Conservation (phyloP, 441 rosid genomes). For the Populus trichocarpa region DNA sequence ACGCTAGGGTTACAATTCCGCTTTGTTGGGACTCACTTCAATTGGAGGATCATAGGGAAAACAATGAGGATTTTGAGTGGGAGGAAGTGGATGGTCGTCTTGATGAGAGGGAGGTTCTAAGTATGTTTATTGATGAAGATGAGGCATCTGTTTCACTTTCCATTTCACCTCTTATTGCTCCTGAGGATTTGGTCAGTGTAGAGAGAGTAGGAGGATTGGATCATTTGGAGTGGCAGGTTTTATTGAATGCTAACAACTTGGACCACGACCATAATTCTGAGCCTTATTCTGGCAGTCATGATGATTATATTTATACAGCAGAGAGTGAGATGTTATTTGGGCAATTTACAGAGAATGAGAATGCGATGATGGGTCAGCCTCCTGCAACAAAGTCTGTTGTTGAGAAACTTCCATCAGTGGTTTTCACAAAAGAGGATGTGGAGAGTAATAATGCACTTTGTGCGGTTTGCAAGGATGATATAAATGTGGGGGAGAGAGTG, state of each 20-base stretch:
- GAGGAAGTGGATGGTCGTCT: slow-evolving; percentile 71
- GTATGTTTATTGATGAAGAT: slow-evolving; percentile 47
- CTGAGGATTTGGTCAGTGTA: slow-evolving; percentile 39
- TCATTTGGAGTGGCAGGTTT: slow-evolving; percentile 73
- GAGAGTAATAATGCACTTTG: slow-evolving; percentile 48
- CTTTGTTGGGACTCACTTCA: slow-evolving; percentile 72
- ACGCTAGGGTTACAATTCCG: slow-evolving; percentile 45
- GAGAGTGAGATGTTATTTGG: slow-evolving; percentile 68
- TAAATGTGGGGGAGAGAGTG: slow-evolving; percentile 50
- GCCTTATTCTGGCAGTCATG: slow-evolving; percentile 49
- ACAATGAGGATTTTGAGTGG: slow-evolving; percentile 85
- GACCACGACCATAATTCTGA: slow-evolving; percentile 35
- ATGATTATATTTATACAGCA: slow-evolving; percentile 47
- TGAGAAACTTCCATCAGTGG: slow-evolving; percentile 52
- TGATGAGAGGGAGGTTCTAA: slow-evolving; percentile 69
- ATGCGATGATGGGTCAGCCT: slow-evolving; percentile 44
- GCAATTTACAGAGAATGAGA: slow-evolving; percentile 63
- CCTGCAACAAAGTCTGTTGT: slow-evolving; percentile 67
- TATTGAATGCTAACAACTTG: slow-evolving; percentile 56
- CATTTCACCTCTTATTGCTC: slow-evolving; percentile 42
- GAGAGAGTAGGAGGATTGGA: slow-evolving; percentile 47
- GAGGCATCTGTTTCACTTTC: slow-evolving; percentile 51
- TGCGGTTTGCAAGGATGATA: slow-evolving; percentile 89
- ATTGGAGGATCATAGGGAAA: slow-evolving; percentile 54
- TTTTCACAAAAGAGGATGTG: slow-evolving; percentile 49